Evolutionary conservation across 2,329 filamentous ascomycete species (phyloP), one percentile per base, ranked within the genome.

Genomic region (Gremmenia infestans): DNA sequence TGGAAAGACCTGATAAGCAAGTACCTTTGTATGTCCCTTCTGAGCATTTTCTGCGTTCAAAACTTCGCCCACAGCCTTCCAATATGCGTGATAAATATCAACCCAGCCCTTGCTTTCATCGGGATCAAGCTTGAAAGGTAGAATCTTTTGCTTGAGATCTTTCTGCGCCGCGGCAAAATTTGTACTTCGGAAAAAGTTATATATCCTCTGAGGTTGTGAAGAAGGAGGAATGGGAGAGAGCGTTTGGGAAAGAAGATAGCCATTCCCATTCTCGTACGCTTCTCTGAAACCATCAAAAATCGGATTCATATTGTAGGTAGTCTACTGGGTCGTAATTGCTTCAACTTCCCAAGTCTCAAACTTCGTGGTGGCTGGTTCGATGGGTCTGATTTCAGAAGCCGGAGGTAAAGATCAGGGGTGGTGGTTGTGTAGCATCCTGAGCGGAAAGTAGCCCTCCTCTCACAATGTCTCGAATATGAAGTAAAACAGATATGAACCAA

Each of bases 51-150:
- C 81, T 11, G 82, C 81, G 14, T 81, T 81, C 52, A 94, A 73
- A 28, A 97, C 81, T 65, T 89, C 86, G 35, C 85, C 86, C 40
- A 88, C 74, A 23, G 89, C 89, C 65, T 88, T 91, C 91, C 92
- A 97, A 69, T 92, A 96, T 19, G 83, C 78, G 37, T 81, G 76
- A 68, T 92, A 96, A 32, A 97, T 85, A 40, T 96, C 92, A 0
- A 87, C 78, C 94, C 94, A 99, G n/a, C 86, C 87, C 56, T 80
- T 81, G 23, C 83, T 76, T 73, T 96, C 90, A 42, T 85, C 80
- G 42, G 45, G 25, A 7, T 63, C 46, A n/a, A 68, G 51, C 23
- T 61, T 66, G 50, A 67, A 58, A 7, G 60, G 52, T 11, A 93
- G 82, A 55, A 94, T 79, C 47, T 75, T 72, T 67, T 88, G 85